Evolutionary conservation across 1,284 basidiomycete genomes (phyloP), one percentile per base, ranked within the genome.

Genomic region (Malassezia cuniculi): DNA sequence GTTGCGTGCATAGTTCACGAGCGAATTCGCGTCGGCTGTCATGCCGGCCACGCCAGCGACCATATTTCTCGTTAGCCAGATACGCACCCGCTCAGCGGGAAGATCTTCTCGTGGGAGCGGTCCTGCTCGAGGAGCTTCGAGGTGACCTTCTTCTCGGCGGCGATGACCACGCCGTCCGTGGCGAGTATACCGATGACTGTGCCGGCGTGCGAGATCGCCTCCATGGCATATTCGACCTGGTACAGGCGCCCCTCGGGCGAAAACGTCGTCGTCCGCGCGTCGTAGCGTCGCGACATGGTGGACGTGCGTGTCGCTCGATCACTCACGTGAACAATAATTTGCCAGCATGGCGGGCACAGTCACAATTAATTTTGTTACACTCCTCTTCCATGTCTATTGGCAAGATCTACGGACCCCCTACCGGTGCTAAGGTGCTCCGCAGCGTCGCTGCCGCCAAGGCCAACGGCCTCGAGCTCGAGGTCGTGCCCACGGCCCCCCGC

Each of bases 61-160:
- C 48, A 94, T 82, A 71, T 95, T 97, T 60, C 46, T 48, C 10
- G 48, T 44, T 2, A 25, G 24, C 12, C 24, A 25, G n/a, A n/a
- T n/a, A 57, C 72, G 47, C 51, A 75, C 74, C 73, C 74, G 63
- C 93, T 94, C 52, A 95, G 74, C 36, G 87, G 69, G 70, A 87
- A 95, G 70, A 97, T 85, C 78, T 97, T 95, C 76, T 97, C 90
- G 34, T 85, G 85, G 55, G 85, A 90, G 14, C 58, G 61, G 27
- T 84, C 85, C 68, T 87, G 86, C 38, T 97, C 90, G 44, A 97
- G 76, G 31, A 97, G 78, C 71, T 97, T 97, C 34, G 87, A 87
- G 0, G 93, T 95, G 27, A 97, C 87, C 71, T 93, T 93, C 79
- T 97, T 97, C 75, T 97, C 90, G 6, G 90, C 90, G 0, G 87